Percentiles rank a stretch among this genome's conserved stretches.
Evolutionary conservation across 441 rosid genomes (phyloP).

Genomic region (Manihot esculenta): DNA sequence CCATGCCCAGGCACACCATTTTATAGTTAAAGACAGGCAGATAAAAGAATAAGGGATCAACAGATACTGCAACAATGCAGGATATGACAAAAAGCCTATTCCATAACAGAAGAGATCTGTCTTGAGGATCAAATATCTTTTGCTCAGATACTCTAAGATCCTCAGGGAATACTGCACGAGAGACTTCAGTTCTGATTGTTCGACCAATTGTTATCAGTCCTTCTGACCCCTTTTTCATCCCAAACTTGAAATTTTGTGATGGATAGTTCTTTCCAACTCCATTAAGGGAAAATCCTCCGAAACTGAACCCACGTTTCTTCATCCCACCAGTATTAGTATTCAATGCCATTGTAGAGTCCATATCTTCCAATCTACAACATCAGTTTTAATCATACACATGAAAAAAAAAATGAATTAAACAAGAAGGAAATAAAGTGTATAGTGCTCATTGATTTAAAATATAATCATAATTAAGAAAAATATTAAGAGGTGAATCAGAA

Average conservation of each 20-base stretch:
- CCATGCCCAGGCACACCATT: conserved; percentile 66
- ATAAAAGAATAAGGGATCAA: conserved; percentile 88
- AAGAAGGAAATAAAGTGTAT: not conserved
- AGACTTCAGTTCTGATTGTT: conserved; percentile 47
- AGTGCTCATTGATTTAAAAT: not conserved
- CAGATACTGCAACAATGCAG: conserved; percentile 75
- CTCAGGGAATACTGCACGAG: conserved; percentile 77
- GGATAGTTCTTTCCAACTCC: conserved; percentile 40
- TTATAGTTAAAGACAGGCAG: conserved; percentile 67
- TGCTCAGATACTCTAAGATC: conserved; percentile 76
- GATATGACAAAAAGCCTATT: conserved; percentile 76
- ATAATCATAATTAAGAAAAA: too few relatives aligned
- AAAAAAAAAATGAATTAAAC: not conserved
- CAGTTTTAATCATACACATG: conserved; percentile 7
- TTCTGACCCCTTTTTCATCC: conserved; percentile 63
- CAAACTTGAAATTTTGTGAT: conserved; percentile 56
- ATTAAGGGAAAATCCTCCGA: conserved; percentile 33
- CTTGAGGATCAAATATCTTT: conserved; percentile 84
- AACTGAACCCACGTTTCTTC: conserved; percentile 43
- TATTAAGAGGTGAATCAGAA: not conserved
- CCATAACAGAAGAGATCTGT: conserved; percentile 78
- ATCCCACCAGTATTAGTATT: conserved; percentile 38
- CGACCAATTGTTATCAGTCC: conserved; percentile 64
- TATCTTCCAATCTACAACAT: conserved; percentile 65
- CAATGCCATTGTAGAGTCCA: conserved; percentile 56